Evolutionary conservation across 139 green algal genomes (phyloP), one percentile per base, ranked within the genome.

Genomic region (Zygnema cylindricum): DNA sequence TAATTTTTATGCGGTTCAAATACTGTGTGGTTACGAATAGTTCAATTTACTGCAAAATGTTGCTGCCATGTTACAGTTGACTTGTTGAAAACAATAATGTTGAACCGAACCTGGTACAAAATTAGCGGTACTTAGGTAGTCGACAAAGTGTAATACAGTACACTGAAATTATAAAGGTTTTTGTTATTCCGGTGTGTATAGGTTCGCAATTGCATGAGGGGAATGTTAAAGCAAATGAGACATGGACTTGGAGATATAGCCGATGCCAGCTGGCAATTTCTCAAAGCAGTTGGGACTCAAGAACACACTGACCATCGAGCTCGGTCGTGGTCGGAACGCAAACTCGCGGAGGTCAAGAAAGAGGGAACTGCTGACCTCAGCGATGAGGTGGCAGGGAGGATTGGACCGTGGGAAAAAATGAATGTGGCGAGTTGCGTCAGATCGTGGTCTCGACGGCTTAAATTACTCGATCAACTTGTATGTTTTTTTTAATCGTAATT

Each of bases 211-310:
- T 43, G 41, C 79, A 86, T 86, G 41, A 2, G 79, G 11, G 36
- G 0, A 2, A 36, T 25, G 32, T 16, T 86, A 11, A 78, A 82
- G 79, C n/a, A 35, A 1, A 22, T 32, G 41, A 54, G 79, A 1
- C 79, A 86, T 21, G 79, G 79, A 0, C 35, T 78, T 16, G 79
- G 79, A 2, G 79, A 86, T 21, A 25, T 86, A 11, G 23, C 76
- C 35, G 79, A 86, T 82, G 79, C 79, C 79, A 86, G 35, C 40
- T 86, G 79, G 2, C 25, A 86, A 35, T 78, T 86, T 30, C 41
- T 86, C 30, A 32, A n/a, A 0, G 41, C 40, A 0, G 75, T 54
- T 35, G 23, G 35, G 39, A 2, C 23, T 54, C 79, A 55, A 55
- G 55, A 32, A 35, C 79, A 25, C 79, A 16, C 42, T 3, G 76